Percentiles rank a stretch among this genome's conserved stretches.
Evolutionary conservation across 2,329 filamentous ascomycete genomes (phyloP).

Genomic region (Penicillium sp.): DNA sequence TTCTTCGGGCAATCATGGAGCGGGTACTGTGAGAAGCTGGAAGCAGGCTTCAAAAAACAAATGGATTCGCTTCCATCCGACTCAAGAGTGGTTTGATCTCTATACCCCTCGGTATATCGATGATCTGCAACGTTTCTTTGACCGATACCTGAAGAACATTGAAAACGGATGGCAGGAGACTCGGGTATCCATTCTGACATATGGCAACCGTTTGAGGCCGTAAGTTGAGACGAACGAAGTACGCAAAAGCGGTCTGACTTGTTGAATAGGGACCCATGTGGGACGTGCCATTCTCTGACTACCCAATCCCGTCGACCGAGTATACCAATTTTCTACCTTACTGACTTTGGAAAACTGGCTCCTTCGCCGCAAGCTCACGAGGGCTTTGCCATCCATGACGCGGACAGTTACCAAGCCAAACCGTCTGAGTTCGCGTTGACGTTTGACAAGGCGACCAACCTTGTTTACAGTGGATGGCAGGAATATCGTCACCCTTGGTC

Average conservation of each 20-base stretch:
- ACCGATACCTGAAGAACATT: slow-evolving; percentile 1
- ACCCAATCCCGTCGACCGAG: neutral
- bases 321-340: neutral
- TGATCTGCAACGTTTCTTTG: slow-evolving; percentile 9
- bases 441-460: neutral
- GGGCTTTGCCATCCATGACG: neutral
- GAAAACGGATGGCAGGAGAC: slow-evolving; percentile 6
- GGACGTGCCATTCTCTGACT: neutral
- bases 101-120: slow-evolving; percentile 1
- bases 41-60: neutral
- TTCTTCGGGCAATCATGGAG: neutral
- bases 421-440: slow-evolving; percentile 1
- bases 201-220: neutral
- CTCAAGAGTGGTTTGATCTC: slow-evolving; percentile 10
- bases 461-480: neutral
- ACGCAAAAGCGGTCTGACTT: neutral
- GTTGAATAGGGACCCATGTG: neutral
- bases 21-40: neutral
- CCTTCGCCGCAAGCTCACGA: neutral
- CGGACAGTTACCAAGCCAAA: neutral
- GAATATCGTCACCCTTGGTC: neutral
- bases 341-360: neutral
- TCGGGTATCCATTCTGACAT: neutral
- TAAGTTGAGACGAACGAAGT: neutral
- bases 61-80: neutral